Conservation (phyloP, 306 rosid species). For the Glycine soja region DNA sequence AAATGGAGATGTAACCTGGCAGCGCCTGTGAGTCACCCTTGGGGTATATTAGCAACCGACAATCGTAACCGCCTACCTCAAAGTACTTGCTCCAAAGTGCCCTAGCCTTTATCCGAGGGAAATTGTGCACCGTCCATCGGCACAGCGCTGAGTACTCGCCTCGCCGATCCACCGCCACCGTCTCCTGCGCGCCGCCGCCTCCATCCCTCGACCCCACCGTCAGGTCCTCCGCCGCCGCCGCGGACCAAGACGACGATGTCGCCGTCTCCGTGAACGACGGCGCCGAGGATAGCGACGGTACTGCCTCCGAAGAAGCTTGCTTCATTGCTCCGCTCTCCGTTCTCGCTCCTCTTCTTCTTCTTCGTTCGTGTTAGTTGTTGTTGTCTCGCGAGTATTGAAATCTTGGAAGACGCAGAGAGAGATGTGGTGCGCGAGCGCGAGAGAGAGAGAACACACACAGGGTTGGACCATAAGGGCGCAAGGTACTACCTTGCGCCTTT, state of each 20-base stretch:
- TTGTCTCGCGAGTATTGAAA: constrained; percentile 13
- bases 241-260: constrained; percentile 63
- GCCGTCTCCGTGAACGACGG: constrained; percentile 59
- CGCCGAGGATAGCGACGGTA: constrained; percentile 68
- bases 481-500: constrained; percentile 50
- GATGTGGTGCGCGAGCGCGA: neutral
- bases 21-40: constrained; percentile 98
- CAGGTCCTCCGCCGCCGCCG: constrained; percentile 87
- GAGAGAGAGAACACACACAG: constrained; percentile 41
- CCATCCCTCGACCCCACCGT: constrained; percentile 71
- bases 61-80: constrained; percentile 99
- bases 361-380: constrained; percentile 22
- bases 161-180: constrained; percentile 79
- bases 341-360: neutral
- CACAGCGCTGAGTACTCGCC: constrained; percentile 90
- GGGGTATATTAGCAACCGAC: constrained; percentile 89
- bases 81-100: constrained; percentile 99
- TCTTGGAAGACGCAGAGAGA: constrained; percentile 5
- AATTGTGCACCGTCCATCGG: constrained; percentile 94
- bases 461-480: constrained; percentile 62
- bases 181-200: constrained; percentile 90
- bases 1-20: constrained; percentile 91
- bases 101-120: constrained; percentile 90
- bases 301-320: constrained; percentile 83
- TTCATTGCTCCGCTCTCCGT: constrained; percentile 64